Conservation (phyloP, 2,329 filamentous ascomycete genomes). For the Colletotrichum spaethianum region DNA sequence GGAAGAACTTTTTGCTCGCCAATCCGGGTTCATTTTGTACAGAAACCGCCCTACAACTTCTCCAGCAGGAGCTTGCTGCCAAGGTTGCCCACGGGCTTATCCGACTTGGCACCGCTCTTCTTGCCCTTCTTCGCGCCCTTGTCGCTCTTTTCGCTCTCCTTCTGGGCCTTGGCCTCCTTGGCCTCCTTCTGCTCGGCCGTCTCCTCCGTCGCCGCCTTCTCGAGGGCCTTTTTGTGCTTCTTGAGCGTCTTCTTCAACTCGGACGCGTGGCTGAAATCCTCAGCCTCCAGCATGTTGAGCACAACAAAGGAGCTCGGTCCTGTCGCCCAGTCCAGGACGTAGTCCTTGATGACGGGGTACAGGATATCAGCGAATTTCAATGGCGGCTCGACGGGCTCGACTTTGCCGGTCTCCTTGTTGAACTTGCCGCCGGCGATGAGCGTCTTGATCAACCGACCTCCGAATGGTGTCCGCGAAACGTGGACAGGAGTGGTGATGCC, state of each 20-base stretch:
- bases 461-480: constrained; percentile 72
- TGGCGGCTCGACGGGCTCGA: constrained; percentile 81
- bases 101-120: constrained; percentile 58
- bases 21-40: constrained; percentile 23
- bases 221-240: constrained; percentile 79
- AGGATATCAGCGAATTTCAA: constrained; percentile 85
- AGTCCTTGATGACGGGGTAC: constrained; percentile 84
- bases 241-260: constrained; percentile 79
- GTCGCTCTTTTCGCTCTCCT: constrained; percentile 53
- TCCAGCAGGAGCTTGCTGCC: constrained; percentile 74
- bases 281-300: constrained; percentile 83
- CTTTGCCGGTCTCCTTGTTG: constrained; percentile 79
- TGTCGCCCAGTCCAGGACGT: constrained; percentile 87
- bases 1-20: constrained; percentile 35
- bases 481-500: constrained; percentile 55
- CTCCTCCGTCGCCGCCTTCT: constrained; percentile 75
- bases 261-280: constrained; percentile 76
- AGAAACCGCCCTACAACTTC: constrained; percentile 58
- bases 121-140: constrained; percentile 59
- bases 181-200: constrained; percentile 67
- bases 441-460: constrained; percentile 89
- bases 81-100: constrained; percentile 69
- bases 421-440: constrained; percentile 92
- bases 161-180: constrained; percentile 64
- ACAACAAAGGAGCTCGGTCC: constrained; percentile 90